Base-by-base conservation (phyloP, 148 eudicot species). In the Fagopyrum tataricum region DNA sequence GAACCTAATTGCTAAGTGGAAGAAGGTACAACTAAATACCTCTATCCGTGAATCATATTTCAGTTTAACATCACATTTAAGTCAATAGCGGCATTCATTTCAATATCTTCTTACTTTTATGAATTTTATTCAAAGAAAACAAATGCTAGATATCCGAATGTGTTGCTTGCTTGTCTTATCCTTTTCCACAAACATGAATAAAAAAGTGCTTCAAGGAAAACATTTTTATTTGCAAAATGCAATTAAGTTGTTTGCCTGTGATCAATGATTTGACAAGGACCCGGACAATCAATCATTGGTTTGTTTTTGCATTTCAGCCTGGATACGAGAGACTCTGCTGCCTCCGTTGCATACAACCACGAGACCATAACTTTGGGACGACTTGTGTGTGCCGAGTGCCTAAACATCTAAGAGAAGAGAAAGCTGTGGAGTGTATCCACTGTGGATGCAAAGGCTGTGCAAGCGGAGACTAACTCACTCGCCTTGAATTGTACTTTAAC, bases 381-480 rank as follows among this genome's bases (percentile, higher is more conserved):
- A 93, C 98, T 0, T 93, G 98, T 52, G 96, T 93, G 4, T 93
- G 96, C 74, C 82, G 96, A 77, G 98, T 92, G 53, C 96, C 98
- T 26, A 87, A 90, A 84, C 98, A 93, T 82, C 78, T 93, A 48
- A 78, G 98, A 53, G 98, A 93, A 75, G 98, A 90, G 76, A 90
- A 90, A 79, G 93, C 82, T 48, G 87, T 93, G 13, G 98, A 93
- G 79, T 87, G 98, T 46, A 90, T 90, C 70, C 96, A 89, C 76
- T 93, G 98, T 61, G 94, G 98, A 70, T 93, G 98, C 68, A 62
- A 72, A 74, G 96, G 96, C 26, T 90, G 91, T 81, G 98, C 96
- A 20, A 93, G 96, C 44, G 98, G 98, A 51, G 96, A 93, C 76
- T 90, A 81, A 90, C 71, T 70, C 15, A 61, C 64, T 40, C 7